Conservation (phyloP, 495 filamentous ascomycete species). For the Penicillium bovifimosum region DNA sequence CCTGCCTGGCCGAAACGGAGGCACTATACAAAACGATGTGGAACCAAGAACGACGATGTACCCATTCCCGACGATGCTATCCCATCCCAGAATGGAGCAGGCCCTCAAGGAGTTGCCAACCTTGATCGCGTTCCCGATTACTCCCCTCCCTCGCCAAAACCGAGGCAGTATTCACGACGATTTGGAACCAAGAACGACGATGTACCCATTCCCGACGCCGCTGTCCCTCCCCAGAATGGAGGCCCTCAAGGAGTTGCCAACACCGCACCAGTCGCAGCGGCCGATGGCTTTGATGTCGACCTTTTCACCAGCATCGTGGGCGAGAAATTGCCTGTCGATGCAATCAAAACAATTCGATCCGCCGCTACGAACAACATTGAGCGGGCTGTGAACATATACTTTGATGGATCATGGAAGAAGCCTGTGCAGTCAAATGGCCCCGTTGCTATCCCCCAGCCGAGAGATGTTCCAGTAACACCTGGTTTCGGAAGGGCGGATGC, state of each 20-base stretch:
- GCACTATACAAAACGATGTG: too few relatives aligned
- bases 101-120: not conserved
- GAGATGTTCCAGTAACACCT: constrained; percentile 2
- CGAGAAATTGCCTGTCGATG: constrained; percentile 49
- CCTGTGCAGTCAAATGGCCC: constrained; percentile 12
- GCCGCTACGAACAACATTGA: constrained; percentile 59
- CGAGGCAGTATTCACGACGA: too few relatives aligned
- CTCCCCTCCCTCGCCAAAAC: too few relatives aligned
- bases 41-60: too few relatives aligned
- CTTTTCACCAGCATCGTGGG: constrained; percentile 69
- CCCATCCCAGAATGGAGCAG: not conserved
- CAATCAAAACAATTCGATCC: constrained; percentile 48
- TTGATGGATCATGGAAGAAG: constrained; percentile 87
- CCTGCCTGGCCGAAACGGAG: too few relatives aligned
- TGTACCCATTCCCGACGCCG: not conserved
- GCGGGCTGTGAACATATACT: constrained; percentile 75
- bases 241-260: not conserved
- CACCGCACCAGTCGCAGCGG: not conserved
- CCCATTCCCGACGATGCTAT: not conserved
- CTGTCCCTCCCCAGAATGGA: not conserved
- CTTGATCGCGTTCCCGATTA: not conserved
- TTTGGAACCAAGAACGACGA: too few relatives aligned
- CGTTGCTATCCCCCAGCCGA: constrained; percentile 11
- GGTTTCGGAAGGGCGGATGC: not conserved
- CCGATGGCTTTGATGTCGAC: constrained; percentile 56